Percentiles rank a stretch among this genome's conserved stretches.
phyloP scores from a whole-genome alignment of 441 rosid genomes.

The Arabidopsis hybrid region DNA sequence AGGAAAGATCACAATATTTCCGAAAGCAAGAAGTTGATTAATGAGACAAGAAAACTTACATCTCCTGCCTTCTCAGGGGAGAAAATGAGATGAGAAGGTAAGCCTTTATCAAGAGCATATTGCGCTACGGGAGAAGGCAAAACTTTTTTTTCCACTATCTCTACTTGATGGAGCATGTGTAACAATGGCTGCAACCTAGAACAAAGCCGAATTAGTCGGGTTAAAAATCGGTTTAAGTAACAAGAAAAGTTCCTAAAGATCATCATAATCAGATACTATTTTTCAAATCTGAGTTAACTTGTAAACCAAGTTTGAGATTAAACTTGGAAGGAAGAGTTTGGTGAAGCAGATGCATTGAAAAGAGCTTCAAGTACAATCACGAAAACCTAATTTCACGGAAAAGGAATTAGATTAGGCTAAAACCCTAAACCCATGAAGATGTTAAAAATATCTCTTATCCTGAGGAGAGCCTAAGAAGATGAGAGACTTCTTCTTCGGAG shows the following conservation, averaged over 20 bases:
- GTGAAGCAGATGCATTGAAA: slow-evolving; percentile 67
- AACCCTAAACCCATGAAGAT: slow-evolving; percentile 10
- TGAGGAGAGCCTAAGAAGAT: slow-evolving; percentile 95
- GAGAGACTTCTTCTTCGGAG: slow-evolving; percentile 72
- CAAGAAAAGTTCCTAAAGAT: not conserved
- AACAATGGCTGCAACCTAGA: slow-evolving; percentile 89
- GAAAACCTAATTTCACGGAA: slow-evolving; percentile 56
- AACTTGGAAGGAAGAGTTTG: slow-evolving; percentile 81
- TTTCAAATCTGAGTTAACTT: no score
- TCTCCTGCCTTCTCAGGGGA: slow-evolving; percentile 93
- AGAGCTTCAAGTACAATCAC: slow-evolving; percentile 84
- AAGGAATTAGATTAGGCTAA: not conserved
- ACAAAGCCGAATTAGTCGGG: slow-evolving; percentile 13
- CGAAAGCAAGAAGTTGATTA: not conserved
- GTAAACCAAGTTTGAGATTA: not conserved
- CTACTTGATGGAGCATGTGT: slow-evolving; percentile 89
- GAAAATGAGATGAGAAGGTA: slow-evolving; percentile 78
- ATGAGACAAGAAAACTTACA: slow-evolving; percentile 49
- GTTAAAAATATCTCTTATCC: slow-evolving; percentile 46
- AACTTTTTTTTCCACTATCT: slow-evolving; percentile 81
- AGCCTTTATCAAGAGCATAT: slow-evolving; percentile 81
- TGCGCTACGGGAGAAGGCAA: slow-evolving; percentile 86
- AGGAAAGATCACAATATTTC: slow-evolving; percentile 1
- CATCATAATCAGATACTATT: no score
- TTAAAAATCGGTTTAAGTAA: not conserved